Evolutionary conservation across 768 basidiomycete species (phyloP).

Genomic region (Jaapia argillacea): DNA sequence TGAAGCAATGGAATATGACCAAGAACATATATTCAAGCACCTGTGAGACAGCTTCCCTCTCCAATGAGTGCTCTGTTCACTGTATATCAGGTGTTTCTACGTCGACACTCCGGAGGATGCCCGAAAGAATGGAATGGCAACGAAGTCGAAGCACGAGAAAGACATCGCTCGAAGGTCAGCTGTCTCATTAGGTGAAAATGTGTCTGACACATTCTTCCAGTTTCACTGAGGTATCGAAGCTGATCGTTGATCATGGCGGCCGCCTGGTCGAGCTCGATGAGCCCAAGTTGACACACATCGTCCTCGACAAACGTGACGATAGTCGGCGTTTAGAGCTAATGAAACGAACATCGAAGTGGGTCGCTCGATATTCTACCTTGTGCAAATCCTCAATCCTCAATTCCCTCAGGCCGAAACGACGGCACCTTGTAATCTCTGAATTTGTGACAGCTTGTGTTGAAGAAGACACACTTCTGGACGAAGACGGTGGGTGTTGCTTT

Average conservation of each 20-base stretch:
- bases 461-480: conserved; percentile 76
- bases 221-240: conserved; percentile 36
- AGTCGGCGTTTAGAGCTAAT: conserved; percentile 64
- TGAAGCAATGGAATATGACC: conserved; percentile 68
- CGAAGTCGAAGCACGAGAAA: conserved; percentile 42
- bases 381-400: conserved; percentile 6
- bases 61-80: background rate
- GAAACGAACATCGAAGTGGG: conserved; percentile 62
- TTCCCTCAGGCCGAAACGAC: conserved; percentile 59
- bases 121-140: conserved; percentile 44
- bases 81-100: conserved; percentile 63
- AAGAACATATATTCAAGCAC: conserved; percentile 71
- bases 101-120: conserved; percentile 79
- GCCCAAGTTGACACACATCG: conserved; percentile 76
- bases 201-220: conserved; percentile 25
- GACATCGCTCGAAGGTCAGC: conserved; percentile 35
- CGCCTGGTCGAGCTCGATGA: conserved; percentile 58
- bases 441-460: conserved; percentile 74
- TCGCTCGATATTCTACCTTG: conserved; percentile 2
- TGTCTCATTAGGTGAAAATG: background rate
- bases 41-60: conserved; percentile 38
- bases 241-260: conserved; percentile 66
- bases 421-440: conserved; percentile 68
- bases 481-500: conserved; percentile 56
- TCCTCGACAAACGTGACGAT: conserved; percentile 76